phyloP scores from a whole-genome alignment of 2,329 filamentous ascomycete species.

The Cryphonectria carpinicola region DNA sequence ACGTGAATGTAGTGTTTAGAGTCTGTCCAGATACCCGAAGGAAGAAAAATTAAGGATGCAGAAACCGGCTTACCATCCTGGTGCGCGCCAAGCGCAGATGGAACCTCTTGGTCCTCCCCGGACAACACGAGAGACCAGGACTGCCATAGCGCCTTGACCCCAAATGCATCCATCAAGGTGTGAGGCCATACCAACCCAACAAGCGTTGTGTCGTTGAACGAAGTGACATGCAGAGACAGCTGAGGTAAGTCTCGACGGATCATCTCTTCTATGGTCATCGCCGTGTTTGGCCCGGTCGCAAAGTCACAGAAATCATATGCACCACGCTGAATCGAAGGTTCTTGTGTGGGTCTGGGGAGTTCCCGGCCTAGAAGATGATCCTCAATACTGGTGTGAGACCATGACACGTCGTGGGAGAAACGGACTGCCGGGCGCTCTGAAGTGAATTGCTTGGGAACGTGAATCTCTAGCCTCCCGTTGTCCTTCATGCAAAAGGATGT shows the following conservation, averaged over 20 bases:
- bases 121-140: conserved; percentile 51
- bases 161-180: conserved; percentile 50
- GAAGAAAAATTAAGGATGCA: not conserved
- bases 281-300: conserved; percentile 32
- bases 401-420: conserved; percentile 37
- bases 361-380: conserved; percentile 41
- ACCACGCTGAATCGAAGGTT: conserved; percentile 35
- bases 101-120: conserved; percentile 45
- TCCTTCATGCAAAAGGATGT: not conserved
- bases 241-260: conserved; percentile 46
- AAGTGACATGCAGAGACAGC: conserved; percentile 49
- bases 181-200: conserved; percentile 51
- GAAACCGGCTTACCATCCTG: not conserved
- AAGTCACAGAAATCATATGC: conserved; percentile 34
- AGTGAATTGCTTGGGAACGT: conserved; percentile 33
- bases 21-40: not conserved
- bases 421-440: conserved; percentile 40
- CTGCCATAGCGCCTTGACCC: conserved; percentile 44
- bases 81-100: conserved; percentile 23
- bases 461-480: not conserved
- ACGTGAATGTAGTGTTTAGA: not conserved
- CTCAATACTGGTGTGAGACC: conserved; percentile 35
- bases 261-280: conserved; percentile 42
- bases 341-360: conserved; percentile 28
- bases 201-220: conserved; percentile 53